Percentiles rank a stretch among this genome's conserved stretches.
Evolutionary conservation across 2,329 filamentous ascomycete species (phyloP).

Genomic region (Hypomyces rosellus): DNA sequence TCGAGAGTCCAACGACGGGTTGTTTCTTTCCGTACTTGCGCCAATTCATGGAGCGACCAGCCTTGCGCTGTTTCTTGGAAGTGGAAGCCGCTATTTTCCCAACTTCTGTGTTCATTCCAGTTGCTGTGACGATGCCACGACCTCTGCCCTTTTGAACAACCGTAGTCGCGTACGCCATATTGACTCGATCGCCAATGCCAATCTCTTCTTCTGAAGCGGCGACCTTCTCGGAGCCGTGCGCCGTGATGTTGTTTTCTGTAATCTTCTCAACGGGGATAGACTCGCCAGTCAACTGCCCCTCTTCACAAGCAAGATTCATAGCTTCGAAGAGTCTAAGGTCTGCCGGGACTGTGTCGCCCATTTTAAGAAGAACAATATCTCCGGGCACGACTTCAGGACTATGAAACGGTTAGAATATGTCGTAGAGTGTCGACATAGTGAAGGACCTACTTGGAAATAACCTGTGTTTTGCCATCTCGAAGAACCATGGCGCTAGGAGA

Average conservation of each 20-base stretch:
- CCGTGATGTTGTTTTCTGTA: conserved; percentile 40
- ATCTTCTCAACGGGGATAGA: conserved; percentile 66
- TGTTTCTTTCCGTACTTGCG: conserved; percentile 47
- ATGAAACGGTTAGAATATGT: conserved; percentile 12
- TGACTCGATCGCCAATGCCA: conserved; percentile 64
- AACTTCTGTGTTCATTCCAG: conserved; percentile 66
- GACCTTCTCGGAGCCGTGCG: conserved; percentile 39
- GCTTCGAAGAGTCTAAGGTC: conserved; percentile 64
- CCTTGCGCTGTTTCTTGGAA: conserved; percentile 48
- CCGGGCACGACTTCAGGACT: conserved; percentile 63
- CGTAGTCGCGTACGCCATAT: conserved; percentile 70
- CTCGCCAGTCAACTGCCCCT: conserved; percentile 71
- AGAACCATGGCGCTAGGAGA: conserved; percentile 58
- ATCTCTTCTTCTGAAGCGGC: conserved; percentile 44
- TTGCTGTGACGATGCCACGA: conserved; percentile 64
- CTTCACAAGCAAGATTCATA: conserved; percentile 76
- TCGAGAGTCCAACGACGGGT: conserved; percentile 40
- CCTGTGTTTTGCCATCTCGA: conserved; percentile 51
- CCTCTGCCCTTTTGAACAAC: conserved; percentile 67
- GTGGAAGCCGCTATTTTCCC: conserved; percentile 60
- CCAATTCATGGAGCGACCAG: conserved; percentile 47
- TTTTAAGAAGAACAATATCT: conserved; percentile 61
- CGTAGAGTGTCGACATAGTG: neutral
- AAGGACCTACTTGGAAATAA: conserved; percentile 49
- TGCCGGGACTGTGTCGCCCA: conserved; percentile 68